phyloP scores from a whole-genome alignment of 1,139 yeast genomes.

The Pichia cactophila region DNA sequence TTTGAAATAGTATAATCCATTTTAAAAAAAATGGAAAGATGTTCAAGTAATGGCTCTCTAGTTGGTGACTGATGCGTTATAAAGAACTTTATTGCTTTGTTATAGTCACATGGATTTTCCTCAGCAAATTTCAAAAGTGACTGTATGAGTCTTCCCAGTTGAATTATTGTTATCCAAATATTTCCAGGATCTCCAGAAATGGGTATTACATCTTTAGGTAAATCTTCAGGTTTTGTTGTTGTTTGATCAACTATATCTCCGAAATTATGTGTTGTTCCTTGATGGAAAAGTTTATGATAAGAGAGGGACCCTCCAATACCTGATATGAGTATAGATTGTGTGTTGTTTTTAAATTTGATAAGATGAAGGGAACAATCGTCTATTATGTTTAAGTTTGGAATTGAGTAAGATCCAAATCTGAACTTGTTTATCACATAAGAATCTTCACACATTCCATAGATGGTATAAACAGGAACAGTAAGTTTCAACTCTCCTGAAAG shows the following conservation, averaged over 20 bases:
- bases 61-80: slow-evolving; percentile 63
- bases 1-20: slow-evolving; percentile 70
- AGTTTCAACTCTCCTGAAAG: slow-evolving; percentile 40
- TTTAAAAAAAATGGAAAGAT: slow-evolving; percentile 56
- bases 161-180: slow-evolving; percentile 67
- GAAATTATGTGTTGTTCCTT: slow-evolving; percentile 38
- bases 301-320: slow-evolving; percentile 72
- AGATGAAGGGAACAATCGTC: slow-evolving; percentile 48
- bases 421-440: slow-evolving; percentile 57
- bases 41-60: slow-evolving; percentile 60
- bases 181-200: slow-evolving; percentile 69
- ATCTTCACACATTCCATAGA: slow-evolving; percentile 73
- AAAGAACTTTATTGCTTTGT: slow-evolving; percentile 49
- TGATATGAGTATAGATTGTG: slow-evolving; percentile 43
- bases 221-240: slow-evolving; percentile 8
- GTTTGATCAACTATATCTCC: slow-evolving; percentile 20
- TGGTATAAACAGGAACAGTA: slow-evolving; percentile 64
- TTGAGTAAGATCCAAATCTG: slow-evolving; percentile 41
- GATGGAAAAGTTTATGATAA: slow-evolving; percentile 61
- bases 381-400: slow-evolving; percentile 53
- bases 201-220: slow-evolving; percentile 25
- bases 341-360: slow-evolving; percentile 32
- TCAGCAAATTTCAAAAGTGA: slow-evolving; percentile 33
- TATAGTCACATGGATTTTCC: slow-evolving; percentile 20
- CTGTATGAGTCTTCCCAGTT: slow-evolving; percentile 55